phyloP scores from a whole-genome alignment of 495 filamentous ascomycete genomes.

The Neurospora sp. region DNA sequence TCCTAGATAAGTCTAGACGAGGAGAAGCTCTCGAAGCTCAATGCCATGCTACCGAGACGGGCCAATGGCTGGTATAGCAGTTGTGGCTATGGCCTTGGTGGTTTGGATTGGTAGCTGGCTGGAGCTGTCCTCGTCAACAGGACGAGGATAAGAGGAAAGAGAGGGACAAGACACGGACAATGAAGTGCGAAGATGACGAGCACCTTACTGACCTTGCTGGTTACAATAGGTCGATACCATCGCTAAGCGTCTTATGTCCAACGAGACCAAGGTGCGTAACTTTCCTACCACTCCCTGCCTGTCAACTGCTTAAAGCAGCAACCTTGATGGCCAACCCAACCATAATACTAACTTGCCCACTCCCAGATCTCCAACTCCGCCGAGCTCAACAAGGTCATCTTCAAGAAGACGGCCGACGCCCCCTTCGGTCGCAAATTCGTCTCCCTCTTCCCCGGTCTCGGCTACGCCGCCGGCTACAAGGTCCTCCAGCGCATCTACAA shows the following conservation, averaged over 20 bases:
- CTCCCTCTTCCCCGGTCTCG: slow-evolving; percentile 91
- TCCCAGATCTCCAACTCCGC: slow-evolving; percentile 46
- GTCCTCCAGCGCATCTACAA: slow-evolving; percentile 97
- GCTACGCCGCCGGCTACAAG: slow-evolving; percentile 98
- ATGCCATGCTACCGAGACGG: slow-evolving; percentile 3
- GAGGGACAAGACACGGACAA: neutral
- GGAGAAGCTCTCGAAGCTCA: neutral
- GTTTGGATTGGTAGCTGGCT: neutral
- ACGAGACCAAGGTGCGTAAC: slow-evolving; percentile 57
- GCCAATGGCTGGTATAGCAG: slow-evolving; percentile 3
- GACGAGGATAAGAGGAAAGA: neutral
- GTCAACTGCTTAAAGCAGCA: neutral
- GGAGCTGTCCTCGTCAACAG: neutral
- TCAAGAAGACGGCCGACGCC: slow-evolving; percentile 77
- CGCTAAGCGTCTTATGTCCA: slow-evolving; percentile 98
- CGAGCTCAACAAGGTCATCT: slow-evolving; percentile 79
- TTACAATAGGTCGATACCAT: slow-evolving; percentile 85
- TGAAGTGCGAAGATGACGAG: neutral
- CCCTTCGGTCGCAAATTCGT: slow-evolving; percentile 68
- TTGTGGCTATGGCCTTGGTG: neutral
- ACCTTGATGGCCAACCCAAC: neutral
- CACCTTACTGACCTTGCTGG: slow-evolving; percentile 10
- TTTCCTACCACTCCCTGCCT: neutral
- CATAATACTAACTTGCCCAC: neutral
- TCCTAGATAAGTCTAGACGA: neutral